Base-by-base conservation (phyloP, 768 basidiomycete genomes). In the Tephrocybe sp. region DNA sequence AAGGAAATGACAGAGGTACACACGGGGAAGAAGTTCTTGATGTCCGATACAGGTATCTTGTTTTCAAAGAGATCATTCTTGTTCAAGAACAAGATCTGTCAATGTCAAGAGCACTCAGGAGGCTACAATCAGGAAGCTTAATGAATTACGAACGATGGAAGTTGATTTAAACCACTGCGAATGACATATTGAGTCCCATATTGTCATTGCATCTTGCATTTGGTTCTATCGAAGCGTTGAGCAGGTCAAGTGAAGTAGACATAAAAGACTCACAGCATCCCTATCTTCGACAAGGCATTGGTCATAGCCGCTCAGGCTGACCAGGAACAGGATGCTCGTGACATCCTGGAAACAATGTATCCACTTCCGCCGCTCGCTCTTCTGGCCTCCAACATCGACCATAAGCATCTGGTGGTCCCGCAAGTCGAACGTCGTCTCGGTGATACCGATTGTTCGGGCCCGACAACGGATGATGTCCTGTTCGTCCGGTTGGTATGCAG, bases 191-290 rank as follows among this genome's bases (percentile, higher is more conserved):
- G 92, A 93, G 59, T 97, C 94, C 87, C 94, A 97, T 42, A 97
- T 91, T n/a, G 91, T 91, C 84, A 97, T 88, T 1, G 94, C 91
- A 56, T 97, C 94, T 73, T 94, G 90, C 93, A 97, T 95, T 84
- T 95, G 94, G 63, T 97, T 97, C 88, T 94, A 60, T 6, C 24
- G 29, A 21, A 42, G 18, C 13, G 33, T 21, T 38, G 6, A 19
- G 37, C 19, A 38, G 18, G 37, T 5, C 21, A 38, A 12, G 12
- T 34, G 16, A 18, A 38, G 8, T 6, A 18, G 19, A 9, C 37
- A 6, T 41, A 36, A 27, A 47, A 13, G 8, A 77, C 89, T 50
- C 60, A 92, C 90, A 56, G 90, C 88, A 65, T 93, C 89, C 68
- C 82, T 84, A 61, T 97, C 94, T 65, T 95, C 94, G 29, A 94